phyloP scores from a whole-genome alignment of 352 stramenopile genomes.

The Phytopythium aichiense region DNA sequence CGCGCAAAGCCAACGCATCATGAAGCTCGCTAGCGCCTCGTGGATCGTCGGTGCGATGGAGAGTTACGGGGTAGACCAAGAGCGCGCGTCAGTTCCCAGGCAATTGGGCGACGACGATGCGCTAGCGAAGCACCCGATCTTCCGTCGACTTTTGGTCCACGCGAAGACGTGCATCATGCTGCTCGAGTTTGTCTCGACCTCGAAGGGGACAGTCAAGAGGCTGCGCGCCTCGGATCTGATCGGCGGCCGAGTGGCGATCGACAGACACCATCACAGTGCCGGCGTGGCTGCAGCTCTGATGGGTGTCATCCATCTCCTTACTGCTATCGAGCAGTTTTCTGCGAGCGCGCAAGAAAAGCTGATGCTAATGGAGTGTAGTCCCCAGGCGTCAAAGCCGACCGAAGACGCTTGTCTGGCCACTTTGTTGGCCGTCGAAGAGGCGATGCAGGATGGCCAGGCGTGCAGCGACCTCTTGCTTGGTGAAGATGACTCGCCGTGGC shows the following conservation, averaged over 20 bases:
- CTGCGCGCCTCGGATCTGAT: constrained; percentile 23
- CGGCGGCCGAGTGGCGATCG: background rate
- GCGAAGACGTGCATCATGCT: constrained; percentile 22
- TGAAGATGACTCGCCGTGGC: background rate
- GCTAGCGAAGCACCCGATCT: constrained; percentile 11
- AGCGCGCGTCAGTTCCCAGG: background rate
- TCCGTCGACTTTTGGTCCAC: constrained; percentile 16
- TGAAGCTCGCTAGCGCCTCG: constrained; percentile 43
- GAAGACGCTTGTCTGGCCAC: background rate
- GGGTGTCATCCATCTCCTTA: background rate
- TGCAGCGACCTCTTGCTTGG: background rate
- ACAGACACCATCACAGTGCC: background rate
- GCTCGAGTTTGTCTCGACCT: constrained; percentile 36
- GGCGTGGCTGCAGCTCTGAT: background rate
- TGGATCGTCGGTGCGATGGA: constrained; percentile 37
- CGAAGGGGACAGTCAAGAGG: constrained; percentile 54
- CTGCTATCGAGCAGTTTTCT: background rate
- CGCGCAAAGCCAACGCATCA: constrained; percentile 41
- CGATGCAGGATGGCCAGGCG: background rate
- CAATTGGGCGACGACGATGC: background rate
- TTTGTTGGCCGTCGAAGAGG: background rate
- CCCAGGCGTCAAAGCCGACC: background rate
- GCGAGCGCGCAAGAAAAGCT: background rate
- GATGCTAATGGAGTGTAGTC: background rate
- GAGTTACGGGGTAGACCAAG: background rate